Evolutionary conservation across 345 rosid species (phyloP), one percentile per base, ranked within the genome.

Genomic region (Rhodomyrtus tomentosa): DNA sequence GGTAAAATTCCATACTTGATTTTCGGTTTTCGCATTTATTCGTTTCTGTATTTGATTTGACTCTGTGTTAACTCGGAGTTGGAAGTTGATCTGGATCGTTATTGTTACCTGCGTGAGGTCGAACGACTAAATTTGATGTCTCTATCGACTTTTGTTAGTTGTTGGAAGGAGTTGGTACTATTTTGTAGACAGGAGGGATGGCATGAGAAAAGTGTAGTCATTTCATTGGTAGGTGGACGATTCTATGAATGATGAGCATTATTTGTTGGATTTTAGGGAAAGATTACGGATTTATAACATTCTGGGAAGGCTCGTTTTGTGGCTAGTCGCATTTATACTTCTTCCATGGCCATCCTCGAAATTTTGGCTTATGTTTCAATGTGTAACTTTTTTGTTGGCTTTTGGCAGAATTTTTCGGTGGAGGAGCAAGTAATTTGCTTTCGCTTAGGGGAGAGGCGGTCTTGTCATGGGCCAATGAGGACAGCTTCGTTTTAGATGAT

Each of bases 401-500:
- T 84, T 0, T 91, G 84, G 59, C 93, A 96, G 98, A 90, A 82
- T 93, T 90, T 49, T 94, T 88, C 72, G 85, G 86, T 74, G 89
- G 81, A 12, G 90, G 90, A 50, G 84, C 91, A 50, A 93, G 93
- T 54, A 87, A 94, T 48, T 85, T 95, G 96, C 92, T 97, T 83
- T 90, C 93, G 8, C 93, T 90, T 36, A 93, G 91, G 80, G 98
- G 98, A 45, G 98, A 97, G 86, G 86, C 92, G 83, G 86, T 92
- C 80, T 40, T 95, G n/a, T 93, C 98, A 29, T 94, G 94, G 98
- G 87, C 86, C 88, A 88, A 89, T 73, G 93, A 92, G 85, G 96
- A 93, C 55, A 93, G 91, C 84, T 95, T 96, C 80, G 16, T 90
- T 21, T 90, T 95, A 58, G 95, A 94, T 79, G 98, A 94, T 42